Evolutionary conservation across 2,329 filamentous ascomycete species (phyloP).

Genomic region (Alternaria sp.): DNA sequence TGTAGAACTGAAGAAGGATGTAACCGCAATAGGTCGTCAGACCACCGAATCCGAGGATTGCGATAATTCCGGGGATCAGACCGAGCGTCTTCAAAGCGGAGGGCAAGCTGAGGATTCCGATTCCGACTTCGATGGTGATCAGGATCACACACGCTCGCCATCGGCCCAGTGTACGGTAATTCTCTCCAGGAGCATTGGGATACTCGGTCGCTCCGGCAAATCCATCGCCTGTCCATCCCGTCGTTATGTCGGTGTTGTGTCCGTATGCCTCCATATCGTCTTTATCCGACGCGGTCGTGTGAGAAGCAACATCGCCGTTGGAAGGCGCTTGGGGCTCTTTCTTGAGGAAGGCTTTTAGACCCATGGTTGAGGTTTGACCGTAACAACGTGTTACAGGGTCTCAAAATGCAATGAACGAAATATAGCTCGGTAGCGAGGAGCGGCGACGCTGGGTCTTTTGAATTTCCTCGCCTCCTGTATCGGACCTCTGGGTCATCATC

Average conservation of each 20-base stretch:
- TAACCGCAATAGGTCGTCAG: conserved; percentile 37
- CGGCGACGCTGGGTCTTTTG: conserved; percentile 25
- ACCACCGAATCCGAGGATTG: conserved; percentile 34
- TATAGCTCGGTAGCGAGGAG: conserved; percentile 6
- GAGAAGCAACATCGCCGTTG: conserved; percentile 16
- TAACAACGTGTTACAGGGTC: neutral
- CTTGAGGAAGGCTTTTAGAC: conserved; percentile 31
- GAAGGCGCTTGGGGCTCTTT: conserved; percentile 25
- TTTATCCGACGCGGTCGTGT: conserved; percentile 27
- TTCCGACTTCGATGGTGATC: conserved; percentile 41
- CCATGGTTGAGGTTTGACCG: conserved; percentile 24
- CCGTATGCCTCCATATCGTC: conserved; percentile 27
- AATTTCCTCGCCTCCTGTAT: conserved; percentile 33
- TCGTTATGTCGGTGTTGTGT: conserved; percentile 32
- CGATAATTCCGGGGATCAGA: conserved; percentile 39
- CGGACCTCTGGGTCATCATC: conserved; percentile 26
- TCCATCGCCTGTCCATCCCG: conserved; percentile 32
- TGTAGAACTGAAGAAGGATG: conserved; percentile 35
- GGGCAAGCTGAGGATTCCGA: conserved; percentile 36
- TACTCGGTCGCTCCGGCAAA: conserved; percentile 30
- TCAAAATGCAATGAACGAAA: neutral
- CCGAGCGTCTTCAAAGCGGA: conserved; percentile 37
- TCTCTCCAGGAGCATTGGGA: conserved; percentile 24
- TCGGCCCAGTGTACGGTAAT: conserved; percentile 35
- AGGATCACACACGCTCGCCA: conserved; percentile 39